A percentile compares a stretch with the other conserved stretches of the same genome.
These are phyloP conservation scores for Nitzschia sp. DNA, from an alignment of 108 stramenopile species.

Conservation along the genomic window DNA sequence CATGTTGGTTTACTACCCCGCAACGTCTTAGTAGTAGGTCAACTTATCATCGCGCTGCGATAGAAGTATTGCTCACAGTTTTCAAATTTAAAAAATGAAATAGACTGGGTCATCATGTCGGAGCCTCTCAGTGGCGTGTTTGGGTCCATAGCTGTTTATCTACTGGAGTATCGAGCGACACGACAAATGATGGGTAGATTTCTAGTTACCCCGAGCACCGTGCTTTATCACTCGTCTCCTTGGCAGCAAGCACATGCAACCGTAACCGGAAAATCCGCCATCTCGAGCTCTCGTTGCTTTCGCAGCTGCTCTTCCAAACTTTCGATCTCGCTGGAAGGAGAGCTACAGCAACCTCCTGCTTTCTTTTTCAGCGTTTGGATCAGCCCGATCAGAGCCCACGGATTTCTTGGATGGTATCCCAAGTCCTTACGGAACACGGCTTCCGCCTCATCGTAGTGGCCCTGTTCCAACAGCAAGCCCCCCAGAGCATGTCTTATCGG, in stretches of 20 bases:
- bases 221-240: no score
- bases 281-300: constrained; percentile 48
- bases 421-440: constrained; percentile 76
- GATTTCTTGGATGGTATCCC: constrained; percentile 82
- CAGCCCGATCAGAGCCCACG: constrained; percentile 78
- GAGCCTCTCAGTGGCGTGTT: no score
- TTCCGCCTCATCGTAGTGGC: constrained; percentile 68
- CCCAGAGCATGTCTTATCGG: constrained; percentile 88
- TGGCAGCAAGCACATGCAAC: constrained; percentile 77
- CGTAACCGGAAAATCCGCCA: constrained; percentile 66
- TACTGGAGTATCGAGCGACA: no score
- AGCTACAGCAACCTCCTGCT: constrained; percentile 13
- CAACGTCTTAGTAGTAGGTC: no score
- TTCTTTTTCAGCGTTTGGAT: constrained; percentile 54
- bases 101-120: no score
- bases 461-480: constrained; percentile 75
- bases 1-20: no score
- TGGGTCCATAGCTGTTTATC: no score
- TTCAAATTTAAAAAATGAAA: no score
- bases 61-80: no score
- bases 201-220: no score
- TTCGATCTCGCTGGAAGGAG: constrained; percentile 33
- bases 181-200: no score
- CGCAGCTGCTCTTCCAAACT: constrained; percentile 39
- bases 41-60: no score